Conservation (phyloP, 78 protist species). For the Protostelium mycophagum region DNA sequence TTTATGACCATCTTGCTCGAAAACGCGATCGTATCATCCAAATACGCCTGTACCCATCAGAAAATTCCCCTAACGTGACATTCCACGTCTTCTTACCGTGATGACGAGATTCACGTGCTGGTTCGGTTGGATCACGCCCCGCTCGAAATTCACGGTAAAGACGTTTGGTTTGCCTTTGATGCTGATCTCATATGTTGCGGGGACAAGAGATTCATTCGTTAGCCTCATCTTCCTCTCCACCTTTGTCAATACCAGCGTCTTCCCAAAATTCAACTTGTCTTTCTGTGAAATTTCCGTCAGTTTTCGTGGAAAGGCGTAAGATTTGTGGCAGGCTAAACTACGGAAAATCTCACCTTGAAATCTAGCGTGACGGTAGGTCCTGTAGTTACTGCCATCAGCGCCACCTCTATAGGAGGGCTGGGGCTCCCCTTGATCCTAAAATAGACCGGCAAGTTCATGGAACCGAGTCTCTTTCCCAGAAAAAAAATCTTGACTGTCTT, state of each 20-base stretch:
- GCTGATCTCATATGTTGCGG: background rate
- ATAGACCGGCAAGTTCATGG: background rate
- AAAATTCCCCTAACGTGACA: background rate
- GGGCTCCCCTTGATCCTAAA: background rate
- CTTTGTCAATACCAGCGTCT: background rate
- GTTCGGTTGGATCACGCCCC: background rate
- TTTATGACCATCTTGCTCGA: background rate
- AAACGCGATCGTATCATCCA: background rate
- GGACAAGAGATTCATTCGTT: background rate
- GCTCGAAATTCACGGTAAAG: background rate
- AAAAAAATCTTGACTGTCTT: background rate
- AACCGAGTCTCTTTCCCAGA: background rate
- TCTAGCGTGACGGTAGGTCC: background rate
- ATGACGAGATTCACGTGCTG: background rate
- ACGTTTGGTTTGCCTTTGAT: background rate
- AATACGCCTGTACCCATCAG: background rate
- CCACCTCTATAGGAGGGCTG: background rate
- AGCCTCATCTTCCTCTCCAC: background rate
- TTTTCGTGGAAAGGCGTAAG: no score
- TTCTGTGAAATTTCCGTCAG: no score
- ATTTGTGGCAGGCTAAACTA: no score
- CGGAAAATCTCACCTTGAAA: no score
- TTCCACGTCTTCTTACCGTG: background rate
- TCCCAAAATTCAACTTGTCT: background rate
- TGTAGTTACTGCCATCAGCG: background rate